phyloP scores from a whole-genome alignment of 2,329 filamentous ascomycete species.

The Colletotrichum gigasporum region DNA sequence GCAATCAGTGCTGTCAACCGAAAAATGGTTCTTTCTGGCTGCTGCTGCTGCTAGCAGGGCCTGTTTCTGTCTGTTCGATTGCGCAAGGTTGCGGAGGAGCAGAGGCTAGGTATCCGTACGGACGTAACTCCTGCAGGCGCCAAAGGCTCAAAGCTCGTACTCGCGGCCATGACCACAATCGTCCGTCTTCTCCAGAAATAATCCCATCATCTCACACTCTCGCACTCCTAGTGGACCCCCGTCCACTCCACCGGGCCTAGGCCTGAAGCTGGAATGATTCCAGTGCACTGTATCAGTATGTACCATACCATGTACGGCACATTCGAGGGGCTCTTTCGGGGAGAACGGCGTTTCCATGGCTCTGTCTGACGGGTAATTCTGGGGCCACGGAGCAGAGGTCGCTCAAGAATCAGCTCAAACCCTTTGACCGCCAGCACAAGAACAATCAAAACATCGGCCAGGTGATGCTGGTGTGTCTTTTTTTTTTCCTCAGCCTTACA shows the following conservation, averaged over 20 bases:
- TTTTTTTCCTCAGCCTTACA: constrained; percentile 4
- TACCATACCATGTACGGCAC: too few relatives aligned
- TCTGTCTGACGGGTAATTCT: constrained; percentile 10
- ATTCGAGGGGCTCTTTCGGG: constrained; percentile 15
- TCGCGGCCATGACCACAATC: constrained; percentile 18
- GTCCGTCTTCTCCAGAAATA: neutral
- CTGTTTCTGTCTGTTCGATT: neutral
- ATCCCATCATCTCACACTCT: neutral
- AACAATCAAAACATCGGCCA: neutral
- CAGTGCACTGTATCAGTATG: too few relatives aligned
- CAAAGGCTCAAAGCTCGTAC: constrained; percentile 18
- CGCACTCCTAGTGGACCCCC: neutral
- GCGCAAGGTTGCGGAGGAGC: neutral
- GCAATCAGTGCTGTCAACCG: neutral
- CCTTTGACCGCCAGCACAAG: neutral
- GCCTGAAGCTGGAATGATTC: constrained; percentile 16
- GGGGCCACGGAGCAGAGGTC: constrained; percentile 4
- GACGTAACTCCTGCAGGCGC: neutral
- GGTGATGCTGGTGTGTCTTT: neutral
- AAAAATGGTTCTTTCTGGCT: neutral
- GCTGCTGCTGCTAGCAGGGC: neutral
- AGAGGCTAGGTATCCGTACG: too few relatives aligned
- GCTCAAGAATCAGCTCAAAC: neutral
- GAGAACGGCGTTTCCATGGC: constrained; percentile 3
- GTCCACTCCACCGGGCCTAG: constrained; percentile 2